Evolutionary conservation across 352 stramenopile genomes (phyloP).

Genomic region (Phytophthora megakarya): DNA sequence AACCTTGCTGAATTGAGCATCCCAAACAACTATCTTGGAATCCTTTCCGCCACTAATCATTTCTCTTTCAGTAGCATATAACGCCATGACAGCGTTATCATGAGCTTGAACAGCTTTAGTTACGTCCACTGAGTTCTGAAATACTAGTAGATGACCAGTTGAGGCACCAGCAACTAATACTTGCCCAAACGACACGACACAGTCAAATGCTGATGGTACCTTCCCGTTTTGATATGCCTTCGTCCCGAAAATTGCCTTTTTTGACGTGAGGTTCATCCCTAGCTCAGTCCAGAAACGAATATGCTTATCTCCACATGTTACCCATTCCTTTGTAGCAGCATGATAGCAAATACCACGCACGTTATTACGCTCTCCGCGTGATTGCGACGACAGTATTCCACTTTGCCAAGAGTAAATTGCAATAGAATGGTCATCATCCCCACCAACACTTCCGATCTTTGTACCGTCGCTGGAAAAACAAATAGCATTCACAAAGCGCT

Average conservation of each 20-base stretch:
- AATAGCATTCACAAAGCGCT: conserved; percentile 70
- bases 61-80: conserved; percentile 56
- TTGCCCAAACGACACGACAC: conserved; percentile 53
- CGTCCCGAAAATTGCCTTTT: conserved; percentile 74
- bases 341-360: conserved; percentile 61
- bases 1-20: conserved; percentile 53
- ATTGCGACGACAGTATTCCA: conserved; percentile 46
- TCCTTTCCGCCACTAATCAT: conserved; percentile 90
- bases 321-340: conserved; percentile 52
- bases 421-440: conserved; percentile 85
- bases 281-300: conserved; percentile 82
- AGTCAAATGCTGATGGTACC: conserved; percentile 53
- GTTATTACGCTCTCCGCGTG: conserved; percentile 68
- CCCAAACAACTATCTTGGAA: conserved; percentile 86
- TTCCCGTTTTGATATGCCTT: conserved; percentile 58
- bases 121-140: conserved; percentile 58
- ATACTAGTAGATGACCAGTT: conserved; percentile 82
- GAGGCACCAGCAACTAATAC: conserved; percentile 55
- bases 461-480: conserved; percentile 74
- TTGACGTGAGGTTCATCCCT: conserved; percentile 67
- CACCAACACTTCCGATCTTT: conserved; percentile 73
- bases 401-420: conserved; percentile 83
- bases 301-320: conserved; percentile 75
- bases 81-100: conserved; percentile 41
- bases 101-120: conserved; percentile 62